A percentile compares a stretch with the other conserved stretches of the same genome.
Conservation (phyloP, 2,329 filamentous ascomycete genomes). For the Alternaria sp. region DNA sequence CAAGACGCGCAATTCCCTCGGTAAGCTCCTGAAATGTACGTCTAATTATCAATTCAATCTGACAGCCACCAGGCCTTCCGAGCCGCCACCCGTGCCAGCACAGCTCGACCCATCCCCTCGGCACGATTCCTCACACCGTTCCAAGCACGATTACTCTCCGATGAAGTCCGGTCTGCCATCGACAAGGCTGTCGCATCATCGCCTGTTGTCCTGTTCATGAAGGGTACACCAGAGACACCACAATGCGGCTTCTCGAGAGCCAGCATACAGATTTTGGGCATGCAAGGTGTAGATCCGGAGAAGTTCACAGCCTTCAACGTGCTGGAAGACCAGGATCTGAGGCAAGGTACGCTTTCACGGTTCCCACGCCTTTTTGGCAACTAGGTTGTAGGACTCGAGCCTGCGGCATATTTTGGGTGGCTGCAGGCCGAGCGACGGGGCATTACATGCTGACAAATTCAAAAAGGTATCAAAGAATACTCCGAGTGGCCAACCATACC, state of each 20-base stretch:
- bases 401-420: not conserved
- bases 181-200: conserved; percentile 87
- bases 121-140: conserved; percentile 54
- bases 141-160: conserved; percentile 74
- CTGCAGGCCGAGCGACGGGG: not conserved
- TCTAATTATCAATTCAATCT: not conserved
- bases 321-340: conserved; percentile 85
- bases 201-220: conserved; percentile 98
- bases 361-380: not conserved
- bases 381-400: not conserved
- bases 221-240: conserved; percentile 93
- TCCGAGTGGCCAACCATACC: conserved; percentile 99
- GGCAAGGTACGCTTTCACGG: conserved; percentile 64
- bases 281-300: conserved; percentile 91
- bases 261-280: conserved; percentile 89
- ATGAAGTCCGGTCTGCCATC: conserved; percentile 80
- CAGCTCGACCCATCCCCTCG: conserved; percentile 39
- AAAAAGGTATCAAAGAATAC: conserved; percentile 93
- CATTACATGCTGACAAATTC: conserved; percentile 19
- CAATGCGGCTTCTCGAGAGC: conserved; percentile 97
- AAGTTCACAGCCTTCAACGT: conserved; percentile 99
- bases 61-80: conserved; percentile 42
- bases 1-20: conserved; percentile 46
- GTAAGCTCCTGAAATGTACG: conserved; percentile 20
- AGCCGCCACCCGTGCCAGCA: conserved; percentile 39